phyloP scores from a whole-genome alignment of 306 rosid species.

The Cucumis melo region DNA sequence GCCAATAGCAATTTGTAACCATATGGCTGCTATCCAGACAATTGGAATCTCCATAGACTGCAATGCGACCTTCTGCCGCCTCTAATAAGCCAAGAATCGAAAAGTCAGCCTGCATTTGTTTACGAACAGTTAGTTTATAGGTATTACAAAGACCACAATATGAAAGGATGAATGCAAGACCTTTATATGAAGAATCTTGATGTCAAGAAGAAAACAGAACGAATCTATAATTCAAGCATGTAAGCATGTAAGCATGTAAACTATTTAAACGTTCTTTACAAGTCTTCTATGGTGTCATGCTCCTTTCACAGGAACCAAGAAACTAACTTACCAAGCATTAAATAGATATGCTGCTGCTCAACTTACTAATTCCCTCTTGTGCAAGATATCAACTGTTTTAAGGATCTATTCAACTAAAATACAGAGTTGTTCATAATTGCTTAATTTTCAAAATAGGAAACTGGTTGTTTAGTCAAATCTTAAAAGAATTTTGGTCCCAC shows the following conservation, averaged over 20 bases:
- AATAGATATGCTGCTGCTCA: not conserved
- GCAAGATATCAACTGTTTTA: not conserved
- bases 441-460: not conserved
- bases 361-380: not conserved
- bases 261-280: not conserved
- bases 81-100: slow-evolving; percentile 72
- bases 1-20: slow-evolving; percentile 88
- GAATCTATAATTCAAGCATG: not conserved
- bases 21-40: slow-evolving; percentile 96
- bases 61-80: slow-evolving; percentile 58
- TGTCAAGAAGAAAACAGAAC: not conserved
- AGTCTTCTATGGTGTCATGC: not conserved
- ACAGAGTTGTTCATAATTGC: not conserved
- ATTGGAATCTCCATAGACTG: slow-evolving; percentile 93
- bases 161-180: not conserved
- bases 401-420: not conserved
- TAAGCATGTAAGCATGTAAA: not conserved
- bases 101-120: slow-evolving; percentile 72
- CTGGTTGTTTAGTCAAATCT: not conserved
- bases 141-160: not conserved
- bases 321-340: not conserved
- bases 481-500: not conserved
- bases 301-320: not conserved
- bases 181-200: not conserved
- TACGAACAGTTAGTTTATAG: slow-evolving; percentile 2